These are phyloP conservation scores for Rhodamnia rubescens DNA, from an alignment of 345 rosid species.

Conservation along the genomic window DNA sequence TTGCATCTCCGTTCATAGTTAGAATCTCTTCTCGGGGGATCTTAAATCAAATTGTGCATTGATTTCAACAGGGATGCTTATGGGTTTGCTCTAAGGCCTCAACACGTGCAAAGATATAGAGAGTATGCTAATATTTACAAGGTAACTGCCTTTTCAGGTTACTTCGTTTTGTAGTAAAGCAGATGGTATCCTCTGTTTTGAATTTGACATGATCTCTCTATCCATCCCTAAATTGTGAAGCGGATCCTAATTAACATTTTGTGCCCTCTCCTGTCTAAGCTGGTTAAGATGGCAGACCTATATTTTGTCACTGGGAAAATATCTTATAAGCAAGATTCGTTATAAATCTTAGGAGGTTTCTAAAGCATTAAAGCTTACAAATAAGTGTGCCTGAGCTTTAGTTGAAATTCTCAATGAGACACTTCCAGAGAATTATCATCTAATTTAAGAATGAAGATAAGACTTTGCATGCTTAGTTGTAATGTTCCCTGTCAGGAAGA, in stretches of 20 bases:
- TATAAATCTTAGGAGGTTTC: neutral
- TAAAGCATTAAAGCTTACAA: neutral
- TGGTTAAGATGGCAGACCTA: neutral
- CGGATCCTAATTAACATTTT: neutral
- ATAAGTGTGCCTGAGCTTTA: neutral
- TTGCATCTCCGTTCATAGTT: neutral
- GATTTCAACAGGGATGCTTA: conserved; percentile 56
- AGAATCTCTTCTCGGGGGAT: neutral
- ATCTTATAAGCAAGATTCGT: neutral
- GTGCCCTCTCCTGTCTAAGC: neutral
- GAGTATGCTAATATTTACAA: conserved; percentile 58
- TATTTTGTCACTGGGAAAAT: neutral
- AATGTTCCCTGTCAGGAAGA: conserved; percentile 53
- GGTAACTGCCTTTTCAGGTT: conserved; percentile 15
- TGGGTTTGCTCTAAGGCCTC: conserved; percentile 98
- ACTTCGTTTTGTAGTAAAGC: neutral
- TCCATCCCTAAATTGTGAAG: neutral
- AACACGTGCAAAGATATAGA: conserved; percentile 67
- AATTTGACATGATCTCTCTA: neutral
- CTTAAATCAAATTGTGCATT: neutral
- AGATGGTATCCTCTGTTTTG: neutral
- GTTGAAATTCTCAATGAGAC: neutral
- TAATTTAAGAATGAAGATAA: neutral
- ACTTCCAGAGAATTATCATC: neutral
- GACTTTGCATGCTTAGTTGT: neutral